These are phyloP conservation scores for Aspergillus udagawae DNA, from an alignment of 2,329 filamentous ascomycete species.

Conservation along the genomic window DNA sequence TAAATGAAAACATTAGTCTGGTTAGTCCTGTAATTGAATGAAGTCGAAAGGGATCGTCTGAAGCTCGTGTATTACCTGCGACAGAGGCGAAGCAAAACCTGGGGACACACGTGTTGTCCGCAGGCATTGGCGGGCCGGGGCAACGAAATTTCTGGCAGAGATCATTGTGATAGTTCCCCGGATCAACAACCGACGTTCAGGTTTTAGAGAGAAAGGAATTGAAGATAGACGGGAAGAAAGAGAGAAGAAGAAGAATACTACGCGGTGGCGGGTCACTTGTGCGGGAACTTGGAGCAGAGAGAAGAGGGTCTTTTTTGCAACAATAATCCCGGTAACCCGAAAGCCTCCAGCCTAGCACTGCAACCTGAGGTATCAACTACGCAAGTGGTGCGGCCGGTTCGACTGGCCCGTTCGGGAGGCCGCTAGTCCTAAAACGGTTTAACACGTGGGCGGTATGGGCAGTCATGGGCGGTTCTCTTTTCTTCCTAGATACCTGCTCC, in stretches of 20 bases:
- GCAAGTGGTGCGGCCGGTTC: neutral
- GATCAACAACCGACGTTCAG: conserved; percentile 7
- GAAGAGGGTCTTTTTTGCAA: neutral
- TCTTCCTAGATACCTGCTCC: too few relatives aligned
- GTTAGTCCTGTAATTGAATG: conserved; percentile 9
- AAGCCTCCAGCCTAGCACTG: neutral
- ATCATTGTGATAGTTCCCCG: conserved; percentile 62
- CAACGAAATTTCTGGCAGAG: conserved; percentile 72
- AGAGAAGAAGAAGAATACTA: conserved; percentile 6
- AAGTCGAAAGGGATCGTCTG: conserved; percentile 3
- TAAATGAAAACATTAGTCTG: conserved; percentile 24
- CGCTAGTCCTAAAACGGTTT: neutral
- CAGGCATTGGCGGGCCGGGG: conserved; percentile 74
- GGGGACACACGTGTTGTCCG: conserved; percentile 55
- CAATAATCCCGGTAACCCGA: neutral
- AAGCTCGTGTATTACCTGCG: conserved; percentile 52
- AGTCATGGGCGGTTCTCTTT: neutral
- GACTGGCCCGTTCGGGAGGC: neutral
- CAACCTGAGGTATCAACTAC: neutral
- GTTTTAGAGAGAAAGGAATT: conserved; percentile 1
- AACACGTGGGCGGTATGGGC: neutral
- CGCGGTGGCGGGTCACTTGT: conserved; percentile 14
- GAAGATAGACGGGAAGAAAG: conserved; percentile 11
- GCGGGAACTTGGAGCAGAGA: conserved; percentile 14
- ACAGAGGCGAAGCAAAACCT: conserved; percentile 46